phyloP scores from a whole-genome alignment of 1,284 basidiomycete genomes.

The Pseudozyma sp. region DNA sequence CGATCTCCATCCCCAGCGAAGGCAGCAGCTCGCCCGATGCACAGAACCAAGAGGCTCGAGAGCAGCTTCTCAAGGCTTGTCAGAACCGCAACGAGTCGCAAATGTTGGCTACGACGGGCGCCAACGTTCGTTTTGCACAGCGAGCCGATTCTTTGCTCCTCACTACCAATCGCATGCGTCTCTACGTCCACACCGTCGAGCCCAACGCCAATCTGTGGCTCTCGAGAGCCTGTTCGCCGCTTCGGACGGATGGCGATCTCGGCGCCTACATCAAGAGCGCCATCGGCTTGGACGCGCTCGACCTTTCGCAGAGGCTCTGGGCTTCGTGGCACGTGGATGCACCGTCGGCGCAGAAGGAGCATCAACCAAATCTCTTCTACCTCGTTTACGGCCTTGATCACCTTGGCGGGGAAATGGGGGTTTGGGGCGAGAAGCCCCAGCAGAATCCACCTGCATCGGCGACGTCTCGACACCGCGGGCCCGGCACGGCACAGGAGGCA shows the following conservation, averaged over 20 bases:
- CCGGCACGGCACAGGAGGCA: constrained; percentile 27
- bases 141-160: constrained; percentile 51
- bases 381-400: constrained; percentile 53
- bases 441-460: not conserved
- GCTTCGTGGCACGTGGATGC: constrained; percentile 52
- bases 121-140: constrained; percentile 38
- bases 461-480: not conserved
- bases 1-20: constrained; percentile 38
- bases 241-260: constrained; percentile 46
- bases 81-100: constrained; percentile 35
- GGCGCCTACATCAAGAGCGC: constrained; percentile 50
- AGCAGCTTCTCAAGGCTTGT: constrained; percentile 32
- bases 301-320: constrained; percentile 45
- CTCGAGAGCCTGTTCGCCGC: constrained; percentile 45
- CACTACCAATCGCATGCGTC: constrained; percentile 49
- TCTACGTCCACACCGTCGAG: constrained; percentile 52
- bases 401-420: constrained; percentile 50
- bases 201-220: constrained; percentile 52
- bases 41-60: constrained; percentile 17
- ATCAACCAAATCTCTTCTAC: constrained; percentile 53
- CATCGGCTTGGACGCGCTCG: constrained; percentile 41
- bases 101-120: constrained; percentile 24
- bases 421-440: constrained; percentile 49
- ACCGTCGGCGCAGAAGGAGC: constrained; percentile 31
- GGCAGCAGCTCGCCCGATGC: constrained; percentile 22